Evolutionary conservation across 495 filamentous ascomycete genomes (phyloP), one percentile per base, ranked within the genome.

Genomic region (Penicillium diatomitis): DNA sequence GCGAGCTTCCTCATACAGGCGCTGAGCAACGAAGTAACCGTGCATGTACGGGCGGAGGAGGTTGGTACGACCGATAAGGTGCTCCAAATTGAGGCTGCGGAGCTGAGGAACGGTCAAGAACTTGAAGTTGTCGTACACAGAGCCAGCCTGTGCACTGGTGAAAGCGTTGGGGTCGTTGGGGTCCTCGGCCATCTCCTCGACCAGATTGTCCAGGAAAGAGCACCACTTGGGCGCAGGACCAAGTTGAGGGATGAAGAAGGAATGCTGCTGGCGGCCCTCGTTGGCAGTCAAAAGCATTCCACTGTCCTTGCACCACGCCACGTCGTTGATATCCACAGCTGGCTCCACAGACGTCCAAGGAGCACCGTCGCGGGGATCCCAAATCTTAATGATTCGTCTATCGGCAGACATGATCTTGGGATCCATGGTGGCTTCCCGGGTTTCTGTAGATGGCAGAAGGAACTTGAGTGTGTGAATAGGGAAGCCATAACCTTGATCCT

Each of bases 51-150:
- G 90, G 32, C 89, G 78, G 39, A 99, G 68, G 8, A 96, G 71
- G 59, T 85, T 88, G 42, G 87, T 92, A 46, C 85, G 85, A 44
- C 90, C 91, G 39, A 96, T 77, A 32, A 96, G 73, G 63, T 96
- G 90, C 33, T 86, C 86, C 38, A 96, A 66, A 57, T 84, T 92
- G 49, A 96, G 78, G 0, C 76, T 75, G 46, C 81, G 81, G 30
- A 98, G 77, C 67, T 97, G 87, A 32, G 85, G 80, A 44, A 85
- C 62, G 4, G 91, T 95, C 48, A 99, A 73, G 80, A 99, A 97
- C 64, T 96, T 96, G 79, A 87, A 97, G 65, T 97, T 96, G 65
- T 97, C 94, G 71, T 96, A 99, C 9, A 95, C 85, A 52, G 90
- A 81, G 33, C 84, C 82, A 31, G 65, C 64, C 33, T 72, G 66